phyloP scores from a whole-genome alignment of 2,329 filamentous ascomycete genomes.

The Alternaria hordeiaustralica region DNA sequence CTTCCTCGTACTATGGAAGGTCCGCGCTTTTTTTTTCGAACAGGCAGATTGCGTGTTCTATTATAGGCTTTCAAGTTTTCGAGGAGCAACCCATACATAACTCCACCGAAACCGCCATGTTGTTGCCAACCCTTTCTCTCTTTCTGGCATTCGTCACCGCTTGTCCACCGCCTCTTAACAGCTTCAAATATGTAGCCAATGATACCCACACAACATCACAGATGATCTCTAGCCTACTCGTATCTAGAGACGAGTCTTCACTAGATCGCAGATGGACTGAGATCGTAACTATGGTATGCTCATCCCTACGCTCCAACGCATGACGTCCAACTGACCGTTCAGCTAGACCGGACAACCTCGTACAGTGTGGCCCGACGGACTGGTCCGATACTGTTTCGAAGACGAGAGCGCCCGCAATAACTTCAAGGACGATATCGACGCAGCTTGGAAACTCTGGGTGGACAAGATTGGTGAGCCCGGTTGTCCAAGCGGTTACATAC shows the following conservation, averaged over 20 bases:
- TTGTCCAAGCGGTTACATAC: background rate
- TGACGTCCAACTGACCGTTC: background rate
- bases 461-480: conserved; percentile 1
- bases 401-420: background rate
- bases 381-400: conserved; percentile 1
- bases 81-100: background rate
- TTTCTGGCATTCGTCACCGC: background rate
- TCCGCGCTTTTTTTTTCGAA: background rate
- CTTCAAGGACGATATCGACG: conserved; percentile 1
- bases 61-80: background rate
- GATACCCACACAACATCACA: background rate
- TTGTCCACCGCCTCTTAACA: background rate
- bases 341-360: background rate
- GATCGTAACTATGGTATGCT: background rate
- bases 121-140: background rate
- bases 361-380: conserved; percentile 1
- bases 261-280: background rate
- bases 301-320: background rate
- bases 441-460: conserved; percentile 5
- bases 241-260: background rate
- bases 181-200: background rate
- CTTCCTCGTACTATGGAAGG: background rate
- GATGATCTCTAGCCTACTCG: background rate
- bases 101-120: background rate
- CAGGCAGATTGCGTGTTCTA: background rate